A percentile compares a stretch with the other conserved stretches of the same genome.
Conservation (phyloP, 2,329 filamentous ascomycete genomes). For the Paradendryphiella salina region DNA sequence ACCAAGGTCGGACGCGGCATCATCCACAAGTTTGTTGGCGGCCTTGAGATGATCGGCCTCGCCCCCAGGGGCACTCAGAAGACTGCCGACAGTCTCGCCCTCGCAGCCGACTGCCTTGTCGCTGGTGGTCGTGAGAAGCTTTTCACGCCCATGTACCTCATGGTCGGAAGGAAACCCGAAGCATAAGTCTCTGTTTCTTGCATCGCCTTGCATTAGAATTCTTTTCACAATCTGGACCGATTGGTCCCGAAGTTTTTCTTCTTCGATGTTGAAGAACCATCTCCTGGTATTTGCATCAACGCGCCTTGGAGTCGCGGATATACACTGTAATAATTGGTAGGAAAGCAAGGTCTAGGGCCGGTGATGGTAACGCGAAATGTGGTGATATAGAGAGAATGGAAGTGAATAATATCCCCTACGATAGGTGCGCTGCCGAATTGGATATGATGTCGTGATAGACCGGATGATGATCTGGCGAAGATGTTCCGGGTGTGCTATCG, state of each 20-base stretch:
- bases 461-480: too few relatives aligned
- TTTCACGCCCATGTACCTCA: constrained; percentile 99
- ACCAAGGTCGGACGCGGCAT: constrained; percentile 77
- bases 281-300: constrained; percentile 21
- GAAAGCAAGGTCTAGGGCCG: constrained; percentile 18
- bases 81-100: constrained; percentile 86
- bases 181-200: constrained; percentile 28
- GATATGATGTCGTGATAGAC: too few relatives aligned
- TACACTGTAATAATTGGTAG: constrained; percentile 35
- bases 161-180: constrained; percentile 84
- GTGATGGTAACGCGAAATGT: constrained; percentile 30
- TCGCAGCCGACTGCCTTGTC: constrained; percentile 81
- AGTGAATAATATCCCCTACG: constrained; percentile 4
- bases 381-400: constrained; percentile 9
- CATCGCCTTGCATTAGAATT: constrained; percentile 25
- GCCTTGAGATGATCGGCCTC: constrained; percentile 72
- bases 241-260: constrained; percentile 23
- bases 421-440: not conserved
- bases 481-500: not conserved
- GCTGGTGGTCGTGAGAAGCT: constrained; percentile 84
- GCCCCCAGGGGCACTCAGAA: constrained; percentile 86
- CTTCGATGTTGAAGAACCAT: constrained; percentile 18
- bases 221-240: constrained; percentile 14
- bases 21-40: constrained; percentile 75
- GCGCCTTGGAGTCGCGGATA: constrained; percentile 24